Evolutionary conservation across 352 stramenopile genomes (phyloP), one percentile per base, ranked within the genome.

Genomic region (Pythium volutum): DNA sequence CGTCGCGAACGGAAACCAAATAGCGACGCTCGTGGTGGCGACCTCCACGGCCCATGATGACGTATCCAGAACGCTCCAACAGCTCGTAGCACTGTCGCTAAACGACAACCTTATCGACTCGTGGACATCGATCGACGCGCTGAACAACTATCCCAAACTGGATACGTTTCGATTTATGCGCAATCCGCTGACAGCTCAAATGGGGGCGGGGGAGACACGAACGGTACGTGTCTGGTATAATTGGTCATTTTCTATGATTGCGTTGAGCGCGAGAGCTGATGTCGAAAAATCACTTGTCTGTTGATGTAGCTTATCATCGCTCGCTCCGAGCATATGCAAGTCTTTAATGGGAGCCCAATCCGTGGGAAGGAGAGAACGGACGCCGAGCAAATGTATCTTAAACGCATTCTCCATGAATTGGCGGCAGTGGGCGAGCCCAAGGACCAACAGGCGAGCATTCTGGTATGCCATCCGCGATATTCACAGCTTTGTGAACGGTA

Each of bases 301-400:
- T 26, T 9, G 39, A 48, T 34, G 11, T 64, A 77, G 68, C 74
- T 89, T 36, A 63, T 93, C 16, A 62, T 96, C 29, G 83, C 87
- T 16, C 79, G 87, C 39, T 75, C 76, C 10, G 67, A 76, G 9
- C 58, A 49, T 15, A 49, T 94, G 12, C 39, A 70, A 20, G 66
- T 78, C 0, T 86, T 94, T 48, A 96, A 96, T 45, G 76, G 64
- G 1, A 93, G 83, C 45, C 71, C 70, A 2, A 70, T 96, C 23
- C 64, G 70, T 2, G 26, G 55, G 12, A 88, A 84, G 52, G 87
- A 96, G 51, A 79, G 84, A 14, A 65, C 59, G 5, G 87, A 96
- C 41, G 82, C 78, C 1, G 87, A 96, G 55, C 81, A 89, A 51
- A 69, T 94, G 26, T 96, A 96, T 50, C 42, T 96, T 18, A 90